Evolutionary conservation across 164 flowering plant genomes (phyloP).

Genomic region (Umbilicus rupestris): DNA sequence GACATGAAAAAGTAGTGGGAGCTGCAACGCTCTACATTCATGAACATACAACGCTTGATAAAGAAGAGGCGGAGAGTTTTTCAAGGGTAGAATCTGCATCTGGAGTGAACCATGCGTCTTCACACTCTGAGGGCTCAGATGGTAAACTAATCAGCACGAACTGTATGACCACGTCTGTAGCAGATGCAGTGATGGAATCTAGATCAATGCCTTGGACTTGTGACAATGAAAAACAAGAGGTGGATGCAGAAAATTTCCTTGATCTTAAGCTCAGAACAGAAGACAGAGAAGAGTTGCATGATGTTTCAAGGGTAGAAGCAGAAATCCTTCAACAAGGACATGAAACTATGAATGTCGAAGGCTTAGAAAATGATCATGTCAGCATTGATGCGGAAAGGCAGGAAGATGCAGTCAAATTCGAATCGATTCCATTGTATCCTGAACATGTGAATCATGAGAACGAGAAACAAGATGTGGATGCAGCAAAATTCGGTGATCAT

Average conservation of each 20-base stretch:
- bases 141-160: background rate
- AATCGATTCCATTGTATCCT: background rate
- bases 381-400: background rate
- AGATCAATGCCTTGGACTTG: background rate
- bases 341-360: background rate
- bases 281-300: background rate
- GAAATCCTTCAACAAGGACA: background rate
- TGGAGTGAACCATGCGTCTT: background rate
- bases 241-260: background rate
- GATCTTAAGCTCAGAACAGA: background rate
- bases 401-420: background rate
- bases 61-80: background rate
- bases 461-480: background rate
- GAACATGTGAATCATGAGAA: conserved; percentile 5
- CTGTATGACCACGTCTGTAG: background rate
- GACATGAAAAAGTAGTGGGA: background rate
- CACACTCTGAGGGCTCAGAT: background rate
- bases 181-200: background rate
- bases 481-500: background rate
- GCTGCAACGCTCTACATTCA: background rate
- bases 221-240: background rate
- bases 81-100: background rate
- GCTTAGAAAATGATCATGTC: background rate
- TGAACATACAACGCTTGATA: background rate
- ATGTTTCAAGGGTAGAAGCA: background rate